Percentiles rank a stretch among this genome's conserved stretches.
phyloP scores from a whole-genome alignment of 345 rosid species.

The Syzygium jambos region DNA sequence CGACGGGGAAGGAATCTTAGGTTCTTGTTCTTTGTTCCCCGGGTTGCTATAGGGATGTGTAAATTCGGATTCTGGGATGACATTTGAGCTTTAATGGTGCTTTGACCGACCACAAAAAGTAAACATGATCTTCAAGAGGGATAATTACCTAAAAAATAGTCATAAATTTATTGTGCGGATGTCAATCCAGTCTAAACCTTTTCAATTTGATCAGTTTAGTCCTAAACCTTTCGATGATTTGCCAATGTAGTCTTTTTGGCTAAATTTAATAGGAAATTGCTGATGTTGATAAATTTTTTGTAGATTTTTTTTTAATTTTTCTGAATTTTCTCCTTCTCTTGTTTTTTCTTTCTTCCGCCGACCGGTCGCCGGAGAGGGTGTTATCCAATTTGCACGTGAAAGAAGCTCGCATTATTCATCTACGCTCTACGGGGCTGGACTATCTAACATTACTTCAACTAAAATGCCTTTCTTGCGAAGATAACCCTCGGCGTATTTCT shows the following conservation, averaged over 20 bases:
- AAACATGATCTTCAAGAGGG: not conserved
- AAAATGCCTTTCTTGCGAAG: not conserved
- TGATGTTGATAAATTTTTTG: rapidly evolving
- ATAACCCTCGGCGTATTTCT: not conserved
- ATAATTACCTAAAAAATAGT: not conserved
- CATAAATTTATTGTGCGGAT: rapidly evolving
- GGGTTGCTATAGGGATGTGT: not conserved
- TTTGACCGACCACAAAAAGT: not conserved
- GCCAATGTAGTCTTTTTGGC: rapidly evolving
- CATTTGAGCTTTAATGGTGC: not conserved
- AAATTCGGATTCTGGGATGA: not conserved
- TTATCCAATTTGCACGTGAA: not conserved
- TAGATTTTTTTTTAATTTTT: not conserved
- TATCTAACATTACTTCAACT: not conserved
- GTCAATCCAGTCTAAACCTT: rapidly evolving
- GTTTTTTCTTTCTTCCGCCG: not conserved
- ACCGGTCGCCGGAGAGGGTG: rapidly evolving
- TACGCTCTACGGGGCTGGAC: not conserved
- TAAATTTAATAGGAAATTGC: rapidly evolving
- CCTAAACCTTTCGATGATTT: rapidly evolving
- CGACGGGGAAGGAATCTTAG: not conserved
- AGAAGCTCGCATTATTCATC: not conserved
- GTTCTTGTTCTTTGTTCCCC: not conserved
- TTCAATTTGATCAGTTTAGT: not conserved
- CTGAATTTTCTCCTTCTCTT: not conserved